Base-by-base conservation (phyloP, 2,329 filamentous ascomycete genomes). In the Pseudogymnoascus sp. region DNA sequence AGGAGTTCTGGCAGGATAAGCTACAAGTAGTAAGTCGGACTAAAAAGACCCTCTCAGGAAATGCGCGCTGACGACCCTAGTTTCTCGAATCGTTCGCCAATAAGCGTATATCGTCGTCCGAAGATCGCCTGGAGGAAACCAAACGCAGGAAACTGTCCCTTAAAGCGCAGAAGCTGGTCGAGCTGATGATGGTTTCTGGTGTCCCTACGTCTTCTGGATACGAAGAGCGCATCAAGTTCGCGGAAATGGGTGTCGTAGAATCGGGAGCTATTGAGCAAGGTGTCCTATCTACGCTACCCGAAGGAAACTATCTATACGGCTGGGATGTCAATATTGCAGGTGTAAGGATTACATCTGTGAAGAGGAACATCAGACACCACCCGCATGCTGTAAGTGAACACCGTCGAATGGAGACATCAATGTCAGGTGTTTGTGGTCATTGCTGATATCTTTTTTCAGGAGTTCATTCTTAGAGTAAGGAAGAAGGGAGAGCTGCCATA, bases 1-100 rank as follows among this genome's bases (percentile, higher is more conserved):
- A 97, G 82, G 94, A 99, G 77, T 99, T 99, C 72, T 99, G 94
- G 94, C 94, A 99, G 78, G 92, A 97, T 74, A 97, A 96, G 75
- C 80, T 99, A 65, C 94, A 99, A 79, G 85, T 92, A 73, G 91
- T 96, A 77, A 69, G 89, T 86, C 28, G 31, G 59, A 66, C 44
- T 38, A 50, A 8, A 56, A n/a, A n/a, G 21, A 35, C 12, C 12
- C 44, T 28, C n/a, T n/a, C 21, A 25, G 28, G 60, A 65, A 21
- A 23, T 63, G 21, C 63, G 66, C 47, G 63, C 40, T 31, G 42
- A 63, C 59, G 16, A n/a, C n/a, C 12, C 31, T 38, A 95, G 91
- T 99, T 99, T 72, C 82, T 99, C 23, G 92, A 97, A 75, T 97
- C 92, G 0, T 99, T 99, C 74, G 93, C 94, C 12, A 94, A 89